Conservation (phyloP, 345 rosid genomes). For the Salix arbutifolia region DNA sequence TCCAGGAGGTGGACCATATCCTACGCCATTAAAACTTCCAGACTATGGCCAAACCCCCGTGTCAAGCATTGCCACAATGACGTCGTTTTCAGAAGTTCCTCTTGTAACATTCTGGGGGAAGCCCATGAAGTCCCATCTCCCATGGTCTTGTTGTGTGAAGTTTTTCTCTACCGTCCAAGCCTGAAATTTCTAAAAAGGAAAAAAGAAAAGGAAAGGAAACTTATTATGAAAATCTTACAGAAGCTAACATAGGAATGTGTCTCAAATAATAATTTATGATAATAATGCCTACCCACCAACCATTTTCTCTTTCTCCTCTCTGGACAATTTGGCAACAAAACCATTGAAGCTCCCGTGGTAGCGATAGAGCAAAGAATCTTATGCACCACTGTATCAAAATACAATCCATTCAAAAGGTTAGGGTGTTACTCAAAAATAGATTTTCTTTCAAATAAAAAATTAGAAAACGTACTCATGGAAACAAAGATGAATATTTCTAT, state of each 20-base stretch:
- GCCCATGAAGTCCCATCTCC: constrained; percentile 61
- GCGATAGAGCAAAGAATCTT: constrained; percentile 38
- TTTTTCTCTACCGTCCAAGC: constrained; percentile 31
- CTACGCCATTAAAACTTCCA: constrained; percentile 35
- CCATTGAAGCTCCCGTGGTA: constrained; percentile 53
- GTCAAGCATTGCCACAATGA: constrained; percentile 46
- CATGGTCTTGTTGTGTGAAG: constrained; percentile 55
- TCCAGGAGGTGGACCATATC: constrained; percentile 30
- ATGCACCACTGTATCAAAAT: constrained; percentile 25
- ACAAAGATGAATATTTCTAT: not conserved
- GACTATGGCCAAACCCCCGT: constrained; percentile 54
- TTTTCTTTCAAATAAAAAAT: too few species aligned
- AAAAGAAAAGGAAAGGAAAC: not conserved
- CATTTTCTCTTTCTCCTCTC: constrained; percentile 27
- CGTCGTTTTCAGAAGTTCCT: constrained; percentile 31
- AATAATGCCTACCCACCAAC: not conserved
- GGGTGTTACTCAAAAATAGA: not conserved
- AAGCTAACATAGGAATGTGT: not conserved
- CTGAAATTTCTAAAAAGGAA: constrained; percentile 9
- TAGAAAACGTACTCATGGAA: too few species aligned
- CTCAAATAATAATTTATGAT: not conserved
- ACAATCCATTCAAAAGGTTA: not conserved
- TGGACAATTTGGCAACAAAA: constrained; percentile 45
- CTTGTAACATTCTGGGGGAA: constrained; percentile 32
- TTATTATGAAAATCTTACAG: not conserved